Base-by-base conservation (phyloP, 140 eudicot species). In the Ambrosia hybrid region DNA sequence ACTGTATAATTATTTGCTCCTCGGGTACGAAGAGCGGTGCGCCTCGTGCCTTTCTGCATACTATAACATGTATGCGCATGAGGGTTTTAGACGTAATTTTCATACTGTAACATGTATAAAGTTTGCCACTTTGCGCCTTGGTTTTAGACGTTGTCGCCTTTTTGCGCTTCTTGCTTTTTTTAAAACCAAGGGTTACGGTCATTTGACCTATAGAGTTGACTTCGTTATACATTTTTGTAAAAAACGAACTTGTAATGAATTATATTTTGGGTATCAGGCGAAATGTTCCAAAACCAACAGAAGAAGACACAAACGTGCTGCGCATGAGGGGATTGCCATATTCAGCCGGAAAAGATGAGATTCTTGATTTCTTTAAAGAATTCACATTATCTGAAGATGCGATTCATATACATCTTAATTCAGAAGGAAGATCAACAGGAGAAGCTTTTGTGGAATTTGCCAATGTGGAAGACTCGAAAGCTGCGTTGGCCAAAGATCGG, bases 301-400 rank as follows among this genome's bases (percentile, higher is more conserved):
- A 69, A 0, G 95, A 85, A 70, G 89, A 84, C 8, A 93, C 97
- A 1, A 65, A 80, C 3, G 86, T 94, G 3, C 55, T 94, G 76
- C 88, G 95, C 45, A 85, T 94, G 96, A 94, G 99, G 79, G 99
- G 99, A 34, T 78, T 94, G 80, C 99, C 99, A 3, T 94, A 74
- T 83, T 88, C 97, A 39, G 99, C 99, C 41, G 91, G 91, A 72
- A 94, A 94, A 73, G 96, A 94, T 0, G 99, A 94, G 12, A 83
- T 94, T 38, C 63, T 83, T 2, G 97, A 94, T 63, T 94, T 94
- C 85, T 94, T 94, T 62, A 90, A 83, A 48, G 95, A 86, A 58
- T 94, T 81, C 64, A 51, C 55, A 3, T 34, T 94, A 59, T 74
- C 99, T 0, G 99, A 94, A 60, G 97, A 90, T 56, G 81, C 88